A percentile compares a stretch with the other conserved stretches of the same genome.
phyloP scores from a whole-genome alignment of 805 yeast genomes.

The Candida michaelii region DNA sequence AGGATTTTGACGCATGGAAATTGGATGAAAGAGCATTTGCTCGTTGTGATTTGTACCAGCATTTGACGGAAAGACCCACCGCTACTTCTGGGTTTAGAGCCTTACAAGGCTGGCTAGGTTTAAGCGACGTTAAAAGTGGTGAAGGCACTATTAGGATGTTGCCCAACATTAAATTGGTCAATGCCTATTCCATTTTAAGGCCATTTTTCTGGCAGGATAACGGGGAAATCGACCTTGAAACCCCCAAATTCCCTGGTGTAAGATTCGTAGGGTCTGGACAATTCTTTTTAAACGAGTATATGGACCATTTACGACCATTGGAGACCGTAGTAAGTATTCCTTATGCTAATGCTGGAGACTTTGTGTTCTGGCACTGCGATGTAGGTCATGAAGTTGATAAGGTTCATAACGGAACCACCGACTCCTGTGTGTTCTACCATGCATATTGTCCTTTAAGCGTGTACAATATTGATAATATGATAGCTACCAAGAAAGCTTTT shows the following conservation, averaged over 20 bases:
- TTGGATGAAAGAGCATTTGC: slow-evolving; percentile 33
- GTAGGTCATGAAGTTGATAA: slow-evolving; percentile 41
- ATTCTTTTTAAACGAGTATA: slow-evolving; percentile 16
- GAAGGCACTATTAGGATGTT: slow-evolving; percentile 40
- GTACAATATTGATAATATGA: slow-evolving; percentile 15
- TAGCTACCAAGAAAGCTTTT: slow-evolving; percentile 12
- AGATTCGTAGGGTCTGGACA: slow-evolving; percentile 31
- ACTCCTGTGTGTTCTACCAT: slow-evolving; percentile 40
- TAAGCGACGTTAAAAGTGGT: slow-evolving; percentile 33
- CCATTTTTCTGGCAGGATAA: slow-evolving; percentile 35
- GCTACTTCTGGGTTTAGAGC: slow-evolving; percentile 32
- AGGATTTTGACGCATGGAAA: slow-evolving; percentile 39
- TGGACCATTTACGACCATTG: slow-evolving; percentile 35
- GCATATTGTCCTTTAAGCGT: slow-evolving; percentile 35
- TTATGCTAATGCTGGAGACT: slow-evolving; percentile 41
- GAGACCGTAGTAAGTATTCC: slow-evolving; percentile 36
- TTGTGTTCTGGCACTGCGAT: slow-evolving; percentile 46
- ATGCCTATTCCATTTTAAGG: slow-evolving; percentile 39
- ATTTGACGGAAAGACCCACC: slow-evolving; percentile 11
- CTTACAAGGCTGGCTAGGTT: slow-evolving; percentile 46
- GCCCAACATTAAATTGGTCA: slow-evolving; percentile 35
- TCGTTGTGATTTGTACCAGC: slow-evolving; percentile 27
- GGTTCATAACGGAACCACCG: slow-evolving; percentile 29
- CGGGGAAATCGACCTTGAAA: slow-evolving; percentile 28
- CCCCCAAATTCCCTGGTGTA: slow-evolving; percentile 40